phyloP scores from a whole-genome alignment of 495 filamentous ascomycete species.

The Podospora fimiseda region DNA sequence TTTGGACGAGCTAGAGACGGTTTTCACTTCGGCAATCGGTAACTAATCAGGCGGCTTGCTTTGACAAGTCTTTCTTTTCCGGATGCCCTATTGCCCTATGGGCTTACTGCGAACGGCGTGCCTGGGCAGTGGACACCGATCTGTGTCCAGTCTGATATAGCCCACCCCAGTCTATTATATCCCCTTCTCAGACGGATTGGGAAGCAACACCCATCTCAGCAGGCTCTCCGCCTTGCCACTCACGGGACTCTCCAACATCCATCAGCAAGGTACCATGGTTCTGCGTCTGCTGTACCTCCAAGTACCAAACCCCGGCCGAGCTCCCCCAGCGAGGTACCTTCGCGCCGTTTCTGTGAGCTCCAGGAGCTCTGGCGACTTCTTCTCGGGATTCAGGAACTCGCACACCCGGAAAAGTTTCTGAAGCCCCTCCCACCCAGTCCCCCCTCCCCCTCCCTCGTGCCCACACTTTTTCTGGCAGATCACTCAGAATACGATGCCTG shows the following conservation, averaged over 20 bases:
- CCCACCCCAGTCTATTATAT: slow-evolving; percentile 36
- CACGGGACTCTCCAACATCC: slow-evolving; percentile 20
- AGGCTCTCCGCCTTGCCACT: slow-evolving; percentile 20
- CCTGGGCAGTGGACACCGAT: slow-evolving; percentile 25
- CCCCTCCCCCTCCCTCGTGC: slow-evolving; percentile 7
- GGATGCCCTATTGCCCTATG: slow-evolving; percentile 36
- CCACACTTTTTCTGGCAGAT: slow-evolving; percentile 6
- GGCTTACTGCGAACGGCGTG: slow-evolving; percentile 23
- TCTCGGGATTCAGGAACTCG: not conserved
- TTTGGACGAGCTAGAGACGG: slow-evolving; percentile 4
- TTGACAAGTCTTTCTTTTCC: slow-evolving; percentile 11
- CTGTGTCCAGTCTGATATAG: slow-evolving; percentile 37
- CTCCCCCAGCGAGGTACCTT: slow-evolving; percentile 12
- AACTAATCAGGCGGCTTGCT: not conserved
- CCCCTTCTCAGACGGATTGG: slow-evolving; percentile 28
- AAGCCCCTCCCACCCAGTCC: slow-evolving; percentile 2
- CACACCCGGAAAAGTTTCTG: not conserved
- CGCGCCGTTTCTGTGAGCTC: slow-evolving; percentile 16
- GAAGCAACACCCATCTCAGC: slow-evolving; percentile 16
- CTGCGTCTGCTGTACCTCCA: slow-evolving; percentile 17
- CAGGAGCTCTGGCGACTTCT: slow-evolving; percentile 11
- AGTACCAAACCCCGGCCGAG: slow-evolving; percentile 15
- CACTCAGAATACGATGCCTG: slow-evolving; percentile 3
- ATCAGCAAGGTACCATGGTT: slow-evolving; percentile 15
- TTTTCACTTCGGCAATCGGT: slow-evolving; percentile 26